Evolutionary conservation across 768 basidiomycete genomes (phyloP).

Genomic region (Xerocomellus intermedius): DNA sequence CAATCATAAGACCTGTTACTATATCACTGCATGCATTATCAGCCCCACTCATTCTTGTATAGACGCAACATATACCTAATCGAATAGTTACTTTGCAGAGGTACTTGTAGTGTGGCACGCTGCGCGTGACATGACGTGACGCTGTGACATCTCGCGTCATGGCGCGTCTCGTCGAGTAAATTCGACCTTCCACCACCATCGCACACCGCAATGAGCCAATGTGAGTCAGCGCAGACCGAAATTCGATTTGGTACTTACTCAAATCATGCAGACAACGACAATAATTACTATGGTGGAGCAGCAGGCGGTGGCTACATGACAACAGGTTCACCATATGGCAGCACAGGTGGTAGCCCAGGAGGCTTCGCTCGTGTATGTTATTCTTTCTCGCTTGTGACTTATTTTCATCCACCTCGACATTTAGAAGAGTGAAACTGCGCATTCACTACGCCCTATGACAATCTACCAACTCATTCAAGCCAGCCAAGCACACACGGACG

Average conservation of each 20-base stretch:
- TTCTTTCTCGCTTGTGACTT: neutral
- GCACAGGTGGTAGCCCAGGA: constrained; percentile 59
- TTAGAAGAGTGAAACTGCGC: constrained; percentile 39
- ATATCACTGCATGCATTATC: constrained; percentile 7
- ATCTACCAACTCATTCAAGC: constrained; percentile 74
- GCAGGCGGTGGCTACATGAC: constrained; percentile 58
- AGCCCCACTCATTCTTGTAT: constrained; percentile 32
- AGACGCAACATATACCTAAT: constrained; percentile 10
- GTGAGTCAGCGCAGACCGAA: constrained; percentile 23
- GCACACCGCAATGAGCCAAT: constrained; percentile 41
- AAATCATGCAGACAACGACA: constrained; percentile 25
- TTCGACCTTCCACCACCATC: constrained; percentile 2
- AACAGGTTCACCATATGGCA: constrained; percentile 58
- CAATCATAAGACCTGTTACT: constrained; percentile 17
- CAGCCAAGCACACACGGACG: constrained; percentile 81
- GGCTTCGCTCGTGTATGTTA: constrained; percentile 43
- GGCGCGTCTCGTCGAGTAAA: constrained; percentile 19
- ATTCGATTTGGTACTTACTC: constrained; percentile 4
- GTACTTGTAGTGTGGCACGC: neutral
- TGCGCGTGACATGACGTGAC: constrained; percentile 15
- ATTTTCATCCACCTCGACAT: neutral
- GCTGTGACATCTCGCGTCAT: constrained; percentile 29
- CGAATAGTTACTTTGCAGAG: neutral
- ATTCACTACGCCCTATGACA: constrained; percentile 71
- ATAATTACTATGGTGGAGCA: constrained; percentile 42